These are phyloP conservation scores for Alloascoidea africana DNA, from an alignment of 805 yeast genomes.

Conservation along the genomic window DNA sequence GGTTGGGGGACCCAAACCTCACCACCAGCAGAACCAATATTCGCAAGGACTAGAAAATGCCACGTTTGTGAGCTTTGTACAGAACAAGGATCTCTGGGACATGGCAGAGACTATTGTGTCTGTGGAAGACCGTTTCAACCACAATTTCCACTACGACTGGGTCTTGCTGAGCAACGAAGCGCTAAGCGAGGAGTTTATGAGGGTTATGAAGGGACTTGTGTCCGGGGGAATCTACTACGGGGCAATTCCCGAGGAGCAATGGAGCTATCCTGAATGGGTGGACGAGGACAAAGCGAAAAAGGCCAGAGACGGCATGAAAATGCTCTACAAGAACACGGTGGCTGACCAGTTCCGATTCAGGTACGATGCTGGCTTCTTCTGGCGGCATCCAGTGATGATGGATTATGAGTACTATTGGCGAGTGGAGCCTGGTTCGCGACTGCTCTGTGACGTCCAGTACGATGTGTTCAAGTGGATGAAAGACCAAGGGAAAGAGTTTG, in stretches of 20 bases:
- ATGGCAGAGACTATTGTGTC: no score
- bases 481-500: conserved; percentile 53
- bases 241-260: conserved; percentile 38
- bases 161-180: no score
- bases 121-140: no score
- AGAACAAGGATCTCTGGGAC: no score
- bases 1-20: no score
- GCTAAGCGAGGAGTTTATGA: no score
- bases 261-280: conserved; percentile 52
- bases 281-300: conserved; percentile 34
- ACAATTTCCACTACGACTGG: no score
- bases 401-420: conserved; percentile 90
- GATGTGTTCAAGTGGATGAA: conserved; percentile 85
- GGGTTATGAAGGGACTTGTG: no score
- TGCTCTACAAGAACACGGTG: conserved; percentile 70
- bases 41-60: no score
- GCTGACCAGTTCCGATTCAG: conserved; percentile 93
- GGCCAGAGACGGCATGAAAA: conserved; percentile 62
- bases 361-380: conserved; percentile 76
- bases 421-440: conserved; percentile 85
- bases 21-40: no score
- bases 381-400: conserved; percentile 57
- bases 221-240: no score
- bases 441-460: conserved; percentile 80
- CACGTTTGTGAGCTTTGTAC: no score